Conservation (phyloP, 495 filamentous ascomycete genomes). For the Aspergillus sclerotioniger region DNA sequence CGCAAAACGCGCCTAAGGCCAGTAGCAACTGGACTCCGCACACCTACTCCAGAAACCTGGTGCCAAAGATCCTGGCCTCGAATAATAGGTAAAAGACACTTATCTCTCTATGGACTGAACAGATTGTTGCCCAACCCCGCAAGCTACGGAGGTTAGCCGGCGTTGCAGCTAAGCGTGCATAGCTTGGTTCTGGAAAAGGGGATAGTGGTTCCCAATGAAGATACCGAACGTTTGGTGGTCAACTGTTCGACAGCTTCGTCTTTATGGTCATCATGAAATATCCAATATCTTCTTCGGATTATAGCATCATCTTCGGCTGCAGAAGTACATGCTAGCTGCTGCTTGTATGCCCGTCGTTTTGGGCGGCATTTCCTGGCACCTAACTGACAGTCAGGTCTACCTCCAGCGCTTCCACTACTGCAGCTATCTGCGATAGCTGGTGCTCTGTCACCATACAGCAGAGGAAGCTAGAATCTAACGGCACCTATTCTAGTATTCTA, state of each 20-base stretch:
- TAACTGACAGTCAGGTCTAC: neutral
- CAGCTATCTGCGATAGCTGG: constrained; percentile 3
- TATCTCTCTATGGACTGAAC: neutral
- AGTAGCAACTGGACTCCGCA: neutral
- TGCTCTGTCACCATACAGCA: neutral
- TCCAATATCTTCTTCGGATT: neutral
- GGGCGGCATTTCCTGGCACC: neutral
- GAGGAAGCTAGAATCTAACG: neutral
- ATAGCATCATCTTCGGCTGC: neutral
- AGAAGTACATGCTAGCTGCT: neutral
- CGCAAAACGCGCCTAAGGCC: constrained; percentile 7
- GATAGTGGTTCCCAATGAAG: neutral
- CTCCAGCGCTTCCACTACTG: neutral
- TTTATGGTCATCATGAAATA: neutral
- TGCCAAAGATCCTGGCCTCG: neutral
- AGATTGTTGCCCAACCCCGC: constrained; percentile 14
- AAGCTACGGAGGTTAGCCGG: constrained; percentile 1
- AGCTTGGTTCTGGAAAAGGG: neutral
- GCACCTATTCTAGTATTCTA: neutral
- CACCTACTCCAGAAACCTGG: neutral
- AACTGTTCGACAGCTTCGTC: neutral
- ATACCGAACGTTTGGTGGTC: neutral
- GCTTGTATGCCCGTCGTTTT: neutral
- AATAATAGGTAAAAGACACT: neutral
- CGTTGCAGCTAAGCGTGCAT: neutral